Percentiles rank a stretch among this genome's conserved stretches.
Conservation (phyloP, 768 basidiomycete species). For the Stropharia rugosoannulata region DNA sequence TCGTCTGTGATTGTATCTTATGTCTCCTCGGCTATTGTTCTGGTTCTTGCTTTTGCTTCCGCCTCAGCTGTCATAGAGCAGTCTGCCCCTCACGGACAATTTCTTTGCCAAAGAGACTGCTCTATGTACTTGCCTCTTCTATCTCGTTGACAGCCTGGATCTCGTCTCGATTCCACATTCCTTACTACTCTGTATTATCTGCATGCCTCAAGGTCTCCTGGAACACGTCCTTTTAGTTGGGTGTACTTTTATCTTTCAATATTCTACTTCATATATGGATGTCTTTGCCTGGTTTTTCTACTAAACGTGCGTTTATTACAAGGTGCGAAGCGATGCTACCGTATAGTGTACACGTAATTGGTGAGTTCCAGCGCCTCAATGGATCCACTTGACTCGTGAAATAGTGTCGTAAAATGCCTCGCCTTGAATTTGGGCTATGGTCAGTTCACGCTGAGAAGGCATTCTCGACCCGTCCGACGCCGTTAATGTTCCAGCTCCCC, state of each 20-base stretch:
- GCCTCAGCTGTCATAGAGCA: not conserved
- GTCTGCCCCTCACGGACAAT: not conserved
- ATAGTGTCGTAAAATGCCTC: constrained; percentile 47
- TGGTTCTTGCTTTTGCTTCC: constrained; percentile 2
- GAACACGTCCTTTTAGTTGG: constrained; percentile 1
- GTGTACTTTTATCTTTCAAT: constrained; percentile 1
- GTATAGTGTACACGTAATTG: not conserved
- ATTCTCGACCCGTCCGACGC: constrained; percentile 43
- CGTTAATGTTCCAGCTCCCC: constrained; percentile 72
- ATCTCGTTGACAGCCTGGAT: not conserved
- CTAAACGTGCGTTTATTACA: not conserved
- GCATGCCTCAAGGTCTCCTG: not conserved
- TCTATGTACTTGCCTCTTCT: not conserved
- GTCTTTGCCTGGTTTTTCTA: not conserved
- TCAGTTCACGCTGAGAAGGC: constrained; percentile 48
- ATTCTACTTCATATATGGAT: not conserved
- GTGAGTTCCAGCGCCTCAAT: not conserved
- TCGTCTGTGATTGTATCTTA: constrained; percentile 32
- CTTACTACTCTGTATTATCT: constrained; percentile 10
- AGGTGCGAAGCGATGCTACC: not conserved
- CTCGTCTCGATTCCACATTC: constrained; percentile 6
- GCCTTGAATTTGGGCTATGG: constrained; percentile 54
- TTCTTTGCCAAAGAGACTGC: not conserved
- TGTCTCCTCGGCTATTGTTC: not conserved
- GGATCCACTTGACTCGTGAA: constrained; percentile 27